Evolutionary conservation across 2,329 filamentous ascomycete species (phyloP), one percentile per base, ranked within the genome.

Genomic region (Trichoderma asperellum): DNA sequence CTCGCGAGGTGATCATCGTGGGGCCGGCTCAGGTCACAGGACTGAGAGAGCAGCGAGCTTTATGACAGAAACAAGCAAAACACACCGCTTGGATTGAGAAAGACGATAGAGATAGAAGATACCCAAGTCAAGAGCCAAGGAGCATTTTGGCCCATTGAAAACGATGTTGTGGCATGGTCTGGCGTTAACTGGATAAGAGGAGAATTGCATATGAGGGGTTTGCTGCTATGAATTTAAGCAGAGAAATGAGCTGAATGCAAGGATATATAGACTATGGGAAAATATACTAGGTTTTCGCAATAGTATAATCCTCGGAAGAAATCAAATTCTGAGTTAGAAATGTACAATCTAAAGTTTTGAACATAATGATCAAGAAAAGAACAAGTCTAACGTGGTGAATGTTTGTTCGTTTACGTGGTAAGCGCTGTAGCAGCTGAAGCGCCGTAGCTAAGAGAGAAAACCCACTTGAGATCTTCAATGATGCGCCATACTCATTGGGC

Each of bases 401-500:
- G 37, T 16, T 18, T 16, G 37, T 40, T 40, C 1, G 24, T 24
- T 24, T 24, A 24, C 24, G 24, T 2, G 24, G 24, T 43, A 43
- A 43, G 40, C 40, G 40, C 40, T 16, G 40, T 49, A 49, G 43
- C 18, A 47, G 14, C 40, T 43, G 47, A 53, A 37, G 29, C n/a
- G n/a, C 34, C n/a, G n/a, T n/a, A 21, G 52, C 34, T 18, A 16
- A 52, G 27, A 35, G 29, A 32, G 10, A 37, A 63, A 63, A 52
- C 61, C 61, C 61, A 64, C 61, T 43, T 43, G 61, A 40, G 49
- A 64, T 64, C 61, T 32, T 55, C 53, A 52, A 43, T 40, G 61
- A 64, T 64, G 49, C 61, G 32, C 61, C 49, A 29, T 32, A 56
- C n/a, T 64, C 55, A 43, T 63, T 68, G 66, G 66, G 66, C 58